phyloP scores from a whole-genome alignment of 768 basidiomycete genomes.

The Obba rivulosa region DNA sequence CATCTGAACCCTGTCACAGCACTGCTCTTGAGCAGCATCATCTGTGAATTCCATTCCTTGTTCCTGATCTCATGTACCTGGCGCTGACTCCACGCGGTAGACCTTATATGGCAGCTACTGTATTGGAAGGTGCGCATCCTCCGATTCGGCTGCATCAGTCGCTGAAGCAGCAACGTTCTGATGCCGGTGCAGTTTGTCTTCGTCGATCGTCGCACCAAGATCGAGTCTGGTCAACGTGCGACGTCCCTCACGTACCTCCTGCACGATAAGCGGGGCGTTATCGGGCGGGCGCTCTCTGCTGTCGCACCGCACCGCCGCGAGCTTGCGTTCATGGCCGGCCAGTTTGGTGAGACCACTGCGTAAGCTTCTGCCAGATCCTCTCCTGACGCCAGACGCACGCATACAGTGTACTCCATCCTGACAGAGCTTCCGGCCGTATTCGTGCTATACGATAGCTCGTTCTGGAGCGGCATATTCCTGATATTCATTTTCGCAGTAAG shows the following conservation, averaged over 20 bases:
- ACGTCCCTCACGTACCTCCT: constrained; percentile 88
- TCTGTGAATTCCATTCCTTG: constrained; percentile 58
- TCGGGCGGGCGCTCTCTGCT: constrained; percentile 64
- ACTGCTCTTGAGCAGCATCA: constrained; percentile 71
- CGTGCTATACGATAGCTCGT: constrained; percentile 72
- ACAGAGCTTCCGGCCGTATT: constrained; percentile 86
- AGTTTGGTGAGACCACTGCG: constrained; percentile 52
- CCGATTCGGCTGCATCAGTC: too few relatives aligned
- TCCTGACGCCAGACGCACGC: constrained; percentile 1
- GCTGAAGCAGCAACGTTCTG: background rate
- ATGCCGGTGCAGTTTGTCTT: constrained; percentile 65
- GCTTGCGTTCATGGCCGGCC: constrained; percentile 76
- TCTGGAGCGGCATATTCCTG: constrained; percentile 75
- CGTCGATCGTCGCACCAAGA: constrained; percentile 82
- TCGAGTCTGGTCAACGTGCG: constrained; percentile 85
- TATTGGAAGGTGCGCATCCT: constrained; percentile 75
- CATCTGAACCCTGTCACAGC: constrained; percentile 67
- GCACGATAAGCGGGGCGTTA: constrained; percentile 80
- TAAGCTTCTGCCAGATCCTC: too few relatives aligned
- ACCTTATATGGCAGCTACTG: constrained; percentile 85
- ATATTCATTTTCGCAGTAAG: constrained; percentile 78
- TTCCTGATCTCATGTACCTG: constrained; percentile 1
- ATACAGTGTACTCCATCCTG: constrained; percentile 71
- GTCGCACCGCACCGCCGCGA: constrained; percentile 61
- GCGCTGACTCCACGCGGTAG: constrained; percentile 36